Conservation (phyloP, 176 grass and related monocot genomes). For the Zoysia pacifica region DNA sequence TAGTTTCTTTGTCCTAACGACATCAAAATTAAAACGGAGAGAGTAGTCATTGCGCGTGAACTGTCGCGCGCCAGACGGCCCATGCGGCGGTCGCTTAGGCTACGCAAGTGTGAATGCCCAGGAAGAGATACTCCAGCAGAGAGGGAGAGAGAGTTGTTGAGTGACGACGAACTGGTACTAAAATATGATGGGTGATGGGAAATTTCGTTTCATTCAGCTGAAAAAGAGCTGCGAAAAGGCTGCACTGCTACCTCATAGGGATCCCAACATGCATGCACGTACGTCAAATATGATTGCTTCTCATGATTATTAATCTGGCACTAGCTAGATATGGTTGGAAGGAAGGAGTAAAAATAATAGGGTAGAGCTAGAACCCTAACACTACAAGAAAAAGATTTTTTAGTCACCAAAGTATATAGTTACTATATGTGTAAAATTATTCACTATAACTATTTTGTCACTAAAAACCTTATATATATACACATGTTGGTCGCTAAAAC, state of each 20-base stretch:
- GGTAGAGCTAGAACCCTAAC: neutral
- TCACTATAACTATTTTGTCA: too few species aligned
- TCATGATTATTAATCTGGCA: neutral
- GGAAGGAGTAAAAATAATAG: neutral
- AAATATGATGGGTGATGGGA: constrained; percentile 29
- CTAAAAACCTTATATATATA: too few species aligned
- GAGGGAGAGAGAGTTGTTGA: constrained; percentile 1
- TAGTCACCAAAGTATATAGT: neutral
- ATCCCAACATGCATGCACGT: neutral
- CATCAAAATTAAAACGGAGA: neutral
- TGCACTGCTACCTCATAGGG: constrained; percentile 25
- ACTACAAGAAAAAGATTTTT: neutral
- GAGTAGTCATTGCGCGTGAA: neutral
- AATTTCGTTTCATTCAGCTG: constrained; percentile 35
- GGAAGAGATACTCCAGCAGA: neutral
- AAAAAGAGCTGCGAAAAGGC: constrained; percentile 31
- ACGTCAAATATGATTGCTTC: constrained; percentile 27
- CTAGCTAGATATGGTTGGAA: neutral
- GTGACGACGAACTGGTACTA: neutral
- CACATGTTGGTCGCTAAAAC: too few species aligned
- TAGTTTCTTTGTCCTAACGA: neutral
- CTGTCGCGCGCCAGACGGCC: too few species aligned
- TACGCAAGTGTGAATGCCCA: too few species aligned
- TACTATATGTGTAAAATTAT: neutral
- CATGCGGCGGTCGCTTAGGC: constrained; percentile 9